Conservation (phyloP, 345 rosid genomes). For the Dipteronia sinensis region DNA sequence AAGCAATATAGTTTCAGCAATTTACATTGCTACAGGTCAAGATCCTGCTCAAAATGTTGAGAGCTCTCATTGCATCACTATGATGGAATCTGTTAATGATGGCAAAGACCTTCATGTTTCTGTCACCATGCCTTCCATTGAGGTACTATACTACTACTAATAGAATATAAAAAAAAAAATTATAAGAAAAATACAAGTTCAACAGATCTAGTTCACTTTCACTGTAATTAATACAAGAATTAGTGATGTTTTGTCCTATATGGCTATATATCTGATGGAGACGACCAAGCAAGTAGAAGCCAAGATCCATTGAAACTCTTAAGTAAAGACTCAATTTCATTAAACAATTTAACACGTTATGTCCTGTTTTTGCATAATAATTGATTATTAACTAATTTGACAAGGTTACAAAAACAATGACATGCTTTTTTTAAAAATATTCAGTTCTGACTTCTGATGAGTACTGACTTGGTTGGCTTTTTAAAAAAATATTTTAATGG, state of each 20-base stretch:
- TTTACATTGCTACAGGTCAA: conserved; percentile 77
- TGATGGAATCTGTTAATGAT: conserved; percentile 59
- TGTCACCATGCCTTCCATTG: conserved; percentile 78
- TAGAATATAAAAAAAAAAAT: too few species aligned
- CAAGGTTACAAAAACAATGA: not conserved
- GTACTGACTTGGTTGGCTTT: not conserved
- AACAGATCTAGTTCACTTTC: not conserved
- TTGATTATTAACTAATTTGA: not conserved
- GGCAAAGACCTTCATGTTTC: conserved; percentile 74
- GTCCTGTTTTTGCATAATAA: not conserved
- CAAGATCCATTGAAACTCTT: conserved; percentile 3
- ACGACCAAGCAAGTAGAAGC: not conserved
- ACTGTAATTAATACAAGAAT: not conserved
- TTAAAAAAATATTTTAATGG: not conserved
- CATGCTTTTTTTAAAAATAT: not conserved
- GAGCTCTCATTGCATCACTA: conserved; percentile 78
- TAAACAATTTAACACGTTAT: not conserved
- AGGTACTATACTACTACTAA: conserved; percentile 36
- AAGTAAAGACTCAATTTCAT: not conserved
- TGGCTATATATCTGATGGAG: not conserved
- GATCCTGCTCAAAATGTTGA: conserved; percentile 88
- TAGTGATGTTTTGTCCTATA: not conserved
- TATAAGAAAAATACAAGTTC: too few species aligned
- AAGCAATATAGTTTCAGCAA: conserved; percentile 65
- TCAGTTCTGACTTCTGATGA: not conserved